These are phyloP conservation scores for Kregervanrija delftensis DNA, from an alignment of 805 yeast species.

Conservation along the genomic window DNA sequence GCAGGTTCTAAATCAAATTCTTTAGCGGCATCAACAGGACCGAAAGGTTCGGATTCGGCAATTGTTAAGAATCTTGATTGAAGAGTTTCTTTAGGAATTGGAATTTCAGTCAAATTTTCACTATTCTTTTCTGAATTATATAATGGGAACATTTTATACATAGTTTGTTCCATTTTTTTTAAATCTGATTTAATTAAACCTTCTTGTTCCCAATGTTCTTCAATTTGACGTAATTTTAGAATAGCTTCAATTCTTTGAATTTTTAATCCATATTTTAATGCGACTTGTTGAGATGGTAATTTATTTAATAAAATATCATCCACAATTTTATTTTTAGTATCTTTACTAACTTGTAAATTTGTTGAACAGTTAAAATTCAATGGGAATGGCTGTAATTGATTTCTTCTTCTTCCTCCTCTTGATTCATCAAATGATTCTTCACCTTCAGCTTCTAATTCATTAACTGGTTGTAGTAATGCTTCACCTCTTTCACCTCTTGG, in stretches of 20 bases:
- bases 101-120: conserved; percentile 90
- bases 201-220: conserved; percentile 49
- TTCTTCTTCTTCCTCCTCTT: conserved; percentile 9
- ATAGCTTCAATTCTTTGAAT: conserved; percentile 89
- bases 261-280: conserved; percentile 72
- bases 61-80: conserved; percentile 80
- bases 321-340: conserved; percentile 54
- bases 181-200: conserved; percentile 53
- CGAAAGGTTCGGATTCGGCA: conserved; percentile 93
- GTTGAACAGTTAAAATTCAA: conserved; percentile 64
- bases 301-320: conserved; percentile 43
- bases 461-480: conserved; percentile 16
- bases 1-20: conserved; percentile 86
- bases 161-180: conserved; percentile 46
- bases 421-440: conserved; percentile 13
- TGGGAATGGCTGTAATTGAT: conserved; percentile 73
- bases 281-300: conserved; percentile 61
- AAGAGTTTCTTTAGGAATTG: conserved; percentile 76
- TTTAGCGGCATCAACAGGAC: conserved; percentile 91
- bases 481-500: conserved; percentile 44
- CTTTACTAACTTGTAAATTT: conserved; percentile 50
- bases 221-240: conserved; percentile 57
- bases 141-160: conserved; percentile 81
- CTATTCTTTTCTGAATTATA: conserved; percentile 41
- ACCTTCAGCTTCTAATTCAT: conserved; percentile 10